A percentile compares a stretch with the other conserved stretches of the same genome.
Evolutionary conservation across 768 basidiomycete species (phyloP).

Genomic region (Termitomyces sp.): DNA sequence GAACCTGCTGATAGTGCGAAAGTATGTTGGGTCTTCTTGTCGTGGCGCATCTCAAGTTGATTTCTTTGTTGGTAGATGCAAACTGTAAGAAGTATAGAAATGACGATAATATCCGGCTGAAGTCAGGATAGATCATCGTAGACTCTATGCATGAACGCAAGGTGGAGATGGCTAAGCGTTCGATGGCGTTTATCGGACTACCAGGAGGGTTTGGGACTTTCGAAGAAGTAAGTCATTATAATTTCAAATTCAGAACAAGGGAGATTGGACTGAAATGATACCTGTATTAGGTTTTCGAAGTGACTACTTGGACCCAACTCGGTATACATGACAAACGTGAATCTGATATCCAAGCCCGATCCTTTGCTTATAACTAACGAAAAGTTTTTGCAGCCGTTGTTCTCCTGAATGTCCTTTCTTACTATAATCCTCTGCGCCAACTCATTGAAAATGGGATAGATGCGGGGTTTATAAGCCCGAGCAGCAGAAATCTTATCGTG

Average conservation of each 20-base stretch:
- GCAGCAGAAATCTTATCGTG: slow-evolving; percentile 58
- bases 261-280: not conserved
- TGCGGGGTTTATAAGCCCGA: slow-evolving; percentile 70
- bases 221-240: slow-evolving; percentile 68
- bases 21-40: slow-evolving; percentile 15
- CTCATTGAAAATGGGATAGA: slow-evolving; percentile 66
- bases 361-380: not conserved
- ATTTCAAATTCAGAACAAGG: not conserved
- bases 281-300: slow-evolving; percentile 70
- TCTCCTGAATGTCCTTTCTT: slow-evolving; percentile 80
- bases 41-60: not conserved
- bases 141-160: slow-evolving; percentile 89
- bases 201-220: slow-evolving; percentile 96
- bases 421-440: slow-evolving; percentile 78
- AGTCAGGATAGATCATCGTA: slow-evolving; percentile 55
- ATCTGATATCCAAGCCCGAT: not conserved
- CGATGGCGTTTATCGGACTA: slow-evolving; percentile 79
- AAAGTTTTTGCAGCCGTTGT: slow-evolving; percentile 57
- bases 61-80: slow-evolving; percentile 5
- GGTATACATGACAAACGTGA: slow-evolving; percentile 83
- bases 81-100: slow-evolving; percentile 7
- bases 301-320: slow-evolving; percentile 92
- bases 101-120: not conserved
- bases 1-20: slow-evolving; percentile 23
- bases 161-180: slow-evolving; percentile 82